Conservation (phyloP, 129 eudicot species). For the Flaveria ramosissima region DNA sequence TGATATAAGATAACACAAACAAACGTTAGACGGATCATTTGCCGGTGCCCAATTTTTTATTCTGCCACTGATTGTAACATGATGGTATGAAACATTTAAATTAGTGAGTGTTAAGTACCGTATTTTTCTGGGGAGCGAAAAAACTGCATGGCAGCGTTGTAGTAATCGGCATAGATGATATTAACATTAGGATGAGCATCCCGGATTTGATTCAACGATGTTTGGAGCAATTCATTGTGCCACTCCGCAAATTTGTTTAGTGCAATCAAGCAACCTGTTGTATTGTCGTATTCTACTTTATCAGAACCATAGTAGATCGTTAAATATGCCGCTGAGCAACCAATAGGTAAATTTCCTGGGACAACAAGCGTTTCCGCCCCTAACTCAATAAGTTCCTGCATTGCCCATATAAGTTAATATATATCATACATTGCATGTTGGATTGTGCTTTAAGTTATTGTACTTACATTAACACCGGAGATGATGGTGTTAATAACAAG, state of each 20-base stretch:
- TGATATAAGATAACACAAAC: too few relatives aligned
- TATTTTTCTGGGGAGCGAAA: constrained; percentile 44
- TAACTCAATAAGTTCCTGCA: constrained; percentile 53
- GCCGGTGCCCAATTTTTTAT: too few relatives aligned
- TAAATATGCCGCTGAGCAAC: constrained; percentile 56
- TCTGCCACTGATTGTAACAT: neutral
- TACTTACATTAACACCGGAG: constrained; percentile 47
- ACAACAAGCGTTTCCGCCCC: constrained; percentile 60
- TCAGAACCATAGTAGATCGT: constrained; percentile 35
- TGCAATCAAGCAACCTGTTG: constrained; percentile 47
- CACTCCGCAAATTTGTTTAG: constrained; percentile 47
- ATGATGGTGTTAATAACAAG: constrained; percentile 45
- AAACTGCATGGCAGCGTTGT: constrained; percentile 51
- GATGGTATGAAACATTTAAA: constrained; percentile 1
- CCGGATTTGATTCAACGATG: constrained; percentile 35
- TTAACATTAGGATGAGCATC: constrained; percentile 45
- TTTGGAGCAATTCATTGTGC: constrained; percentile 51
- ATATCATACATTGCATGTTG: neutral
- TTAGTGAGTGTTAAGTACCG: constrained; percentile 37
- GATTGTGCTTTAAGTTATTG: neutral
- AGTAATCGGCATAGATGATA: constrained; percentile 60
- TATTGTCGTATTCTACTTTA: constrained; percentile 44
- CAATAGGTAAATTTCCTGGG: constrained; percentile 67
- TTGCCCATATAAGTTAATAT: neutral
- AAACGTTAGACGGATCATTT: too few relatives aligned